Conservation (phyloP, 805 yeast species). For the Yarrowia sp. region DNA sequence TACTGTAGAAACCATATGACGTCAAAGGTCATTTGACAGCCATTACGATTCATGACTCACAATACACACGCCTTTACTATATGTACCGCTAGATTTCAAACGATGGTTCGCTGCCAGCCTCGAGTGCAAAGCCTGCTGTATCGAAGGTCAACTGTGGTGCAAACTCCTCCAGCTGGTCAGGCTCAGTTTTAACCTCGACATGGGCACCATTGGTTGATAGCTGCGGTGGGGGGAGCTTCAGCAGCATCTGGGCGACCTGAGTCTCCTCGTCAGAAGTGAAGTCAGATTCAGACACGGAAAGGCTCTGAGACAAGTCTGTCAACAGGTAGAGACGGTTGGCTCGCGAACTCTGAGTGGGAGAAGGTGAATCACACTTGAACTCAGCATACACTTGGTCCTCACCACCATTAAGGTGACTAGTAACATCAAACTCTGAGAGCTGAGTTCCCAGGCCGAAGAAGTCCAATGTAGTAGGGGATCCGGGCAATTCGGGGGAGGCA, state of each 20-base stretch:
- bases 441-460: background rate
- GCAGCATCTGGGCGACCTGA: background rate
- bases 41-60: background rate
- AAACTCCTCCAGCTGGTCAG: slow-evolving; percentile 14
- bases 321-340: background rate
- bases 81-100: background rate
- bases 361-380: background rate
- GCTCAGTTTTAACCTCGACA: slow-evolving; percentile 2
- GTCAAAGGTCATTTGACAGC: background rate
- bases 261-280: background rate
- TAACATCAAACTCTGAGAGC: background rate
- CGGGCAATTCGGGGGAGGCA: background rate
- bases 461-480: background rate
- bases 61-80: background rate
- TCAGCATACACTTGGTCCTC: background rate
- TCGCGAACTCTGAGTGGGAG: background rate
- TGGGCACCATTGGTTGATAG: background rate
- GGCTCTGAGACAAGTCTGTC: slow-evolving; percentile 9
- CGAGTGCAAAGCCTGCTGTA: slow-evolving; percentile 5
- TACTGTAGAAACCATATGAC: background rate
- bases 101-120: background rate
- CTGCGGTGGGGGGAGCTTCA: slow-evolving; percentile 1
- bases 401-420: background rate
- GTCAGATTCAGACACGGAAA: slow-evolving; percentile 6
- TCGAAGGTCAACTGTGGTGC: slow-evolving; percentile 9